Evolutionary conservation across 2,329 filamentous ascomycete species (phyloP).

Genomic region (Fusarium miscanthi): DNA sequence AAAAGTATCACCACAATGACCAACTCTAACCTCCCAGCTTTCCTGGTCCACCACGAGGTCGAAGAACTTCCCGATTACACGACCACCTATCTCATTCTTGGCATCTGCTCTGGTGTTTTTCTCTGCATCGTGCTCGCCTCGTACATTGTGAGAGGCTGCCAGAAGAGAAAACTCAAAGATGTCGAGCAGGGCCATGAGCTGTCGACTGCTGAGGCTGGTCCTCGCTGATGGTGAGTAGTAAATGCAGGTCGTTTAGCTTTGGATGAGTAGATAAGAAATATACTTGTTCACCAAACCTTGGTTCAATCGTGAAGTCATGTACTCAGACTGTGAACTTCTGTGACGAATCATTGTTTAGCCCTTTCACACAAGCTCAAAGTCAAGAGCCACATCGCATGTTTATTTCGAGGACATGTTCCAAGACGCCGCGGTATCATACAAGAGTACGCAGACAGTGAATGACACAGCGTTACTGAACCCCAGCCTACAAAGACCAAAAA

Average conservation of each 20-base stretch:
- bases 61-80: no score
- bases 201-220: no score
- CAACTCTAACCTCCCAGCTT: background rate
- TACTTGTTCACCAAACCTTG: background rate
- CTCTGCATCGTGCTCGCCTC: background rate
- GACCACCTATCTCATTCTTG: background rate
- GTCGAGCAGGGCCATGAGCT: background rate
- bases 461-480: fast-evolving
- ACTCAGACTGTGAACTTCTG: background rate
- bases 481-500: background rate
- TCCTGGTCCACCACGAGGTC: background rate
- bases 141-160: background rate
- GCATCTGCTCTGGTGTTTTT: background rate
- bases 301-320: background rate
- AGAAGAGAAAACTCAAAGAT: background rate
- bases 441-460: background rate
- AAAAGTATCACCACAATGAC: background rate
- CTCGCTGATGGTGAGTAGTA: background rate
- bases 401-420: background rate
- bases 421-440: fast-evolving
- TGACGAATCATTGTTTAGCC: background rate
- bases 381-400: background rate
- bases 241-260: background rate
- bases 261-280: background rate
- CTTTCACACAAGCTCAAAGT: background rate